Base-by-base conservation (phyloP, 805 yeast species). In the Kodamaea kakaduensis region DNA sequence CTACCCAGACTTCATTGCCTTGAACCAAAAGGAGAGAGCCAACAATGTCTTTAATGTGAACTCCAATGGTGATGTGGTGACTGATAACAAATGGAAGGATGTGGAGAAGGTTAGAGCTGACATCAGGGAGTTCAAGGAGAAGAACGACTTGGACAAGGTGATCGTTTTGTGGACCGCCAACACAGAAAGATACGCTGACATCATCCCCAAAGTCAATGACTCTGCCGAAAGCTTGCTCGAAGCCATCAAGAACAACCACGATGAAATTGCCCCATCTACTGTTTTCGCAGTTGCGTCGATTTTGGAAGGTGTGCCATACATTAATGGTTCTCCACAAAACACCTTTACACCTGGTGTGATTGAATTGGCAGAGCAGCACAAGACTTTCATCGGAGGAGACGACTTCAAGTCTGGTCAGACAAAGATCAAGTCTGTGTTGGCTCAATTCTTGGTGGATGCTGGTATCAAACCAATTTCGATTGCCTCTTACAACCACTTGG, bases 381-480 rank as follows among this genome's bases (percentile, higher is more conserved):
- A 74, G 45, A 66, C 84, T 21, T 85, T 82, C 58, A 88, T 89
- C 54, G 97, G 95, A 38, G 97, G 97, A 51, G 97, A 89, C 63
- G 97, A 89, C 65, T 89, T 89, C 75, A 89, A 89, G 73, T 77
- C 89, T 51, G 97, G 97, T 41, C 97, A 89, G 70, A 89, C 97
- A 41, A 89, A 89, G 69, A 64, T 89, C 54, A 89, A 89, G 69
- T 87, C 96, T n/a, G 97, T 89, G 13, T 73, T 89, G 60, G 96
- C 97, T 15, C 97, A 90, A 67, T 89, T 81, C 61, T 75, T 89
- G 48, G 96, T 89, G 36, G 97, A 89, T 59, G 97, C 97, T 22
- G 97, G 97, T 69, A 89, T 89, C 63, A 83, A 85, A 64, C 97
- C 97, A 23, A 69, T 84, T 23, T 88, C 96, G 19, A 84, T 89